Evolutionary conservation across 352 stramenopile genomes (phyloP).

Genomic region (Hyaloperonospora brassicae): DNA sequence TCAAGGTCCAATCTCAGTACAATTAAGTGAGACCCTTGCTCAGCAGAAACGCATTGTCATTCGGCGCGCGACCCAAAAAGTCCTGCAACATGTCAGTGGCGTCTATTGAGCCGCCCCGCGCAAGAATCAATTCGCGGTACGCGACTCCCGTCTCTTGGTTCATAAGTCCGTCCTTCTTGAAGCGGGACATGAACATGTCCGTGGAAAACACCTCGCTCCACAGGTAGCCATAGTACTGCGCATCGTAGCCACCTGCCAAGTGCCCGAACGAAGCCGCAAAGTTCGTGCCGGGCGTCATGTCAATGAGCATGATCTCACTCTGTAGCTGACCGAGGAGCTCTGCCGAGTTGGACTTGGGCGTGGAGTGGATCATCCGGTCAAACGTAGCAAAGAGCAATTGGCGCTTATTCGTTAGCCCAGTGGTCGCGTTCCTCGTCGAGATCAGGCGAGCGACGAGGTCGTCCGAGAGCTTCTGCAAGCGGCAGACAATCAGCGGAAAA

Average conservation of each 20-base stretch:
- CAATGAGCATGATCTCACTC: slow-evolving; percentile 80
- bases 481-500: slow-evolving; percentile 6
- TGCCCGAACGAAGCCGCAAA: slow-evolving; percentile 82
- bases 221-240: slow-evolving; percentile 86
- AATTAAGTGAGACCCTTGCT: slow-evolving; percentile 53
- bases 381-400: slow-evolving; percentile 78
- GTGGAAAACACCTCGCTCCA: slow-evolving; percentile 87
- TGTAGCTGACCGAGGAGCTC: slow-evolving; percentile 76
- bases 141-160: slow-evolving; percentile 68
- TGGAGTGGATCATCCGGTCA: slow-evolving; percentile 82
- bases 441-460: slow-evolving; percentile 77
- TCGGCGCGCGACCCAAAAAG: slow-evolving; percentile 73
- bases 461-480: slow-evolving; percentile 61
- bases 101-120: slow-evolving; percentile 69
- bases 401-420: slow-evolving; percentile 73
- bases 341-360: slow-evolving; percentile 71
- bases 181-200: slow-evolving; percentile 86
- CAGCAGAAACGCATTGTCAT: slow-evolving; percentile 74
- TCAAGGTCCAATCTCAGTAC: too few species aligned
- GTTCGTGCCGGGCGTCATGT: slow-evolving; percentile 81
- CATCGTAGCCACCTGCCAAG: slow-evolving; percentile 68
- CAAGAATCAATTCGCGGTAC: slow-evolving; percentile 84
- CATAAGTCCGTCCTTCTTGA: slow-evolving; percentile 81
- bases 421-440: slow-evolving; percentile 80
- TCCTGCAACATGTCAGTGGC: slow-evolving; percentile 71